Conservation (phyloP, 139 green algal genomes). For the Tetraselmis striata region DNA sequence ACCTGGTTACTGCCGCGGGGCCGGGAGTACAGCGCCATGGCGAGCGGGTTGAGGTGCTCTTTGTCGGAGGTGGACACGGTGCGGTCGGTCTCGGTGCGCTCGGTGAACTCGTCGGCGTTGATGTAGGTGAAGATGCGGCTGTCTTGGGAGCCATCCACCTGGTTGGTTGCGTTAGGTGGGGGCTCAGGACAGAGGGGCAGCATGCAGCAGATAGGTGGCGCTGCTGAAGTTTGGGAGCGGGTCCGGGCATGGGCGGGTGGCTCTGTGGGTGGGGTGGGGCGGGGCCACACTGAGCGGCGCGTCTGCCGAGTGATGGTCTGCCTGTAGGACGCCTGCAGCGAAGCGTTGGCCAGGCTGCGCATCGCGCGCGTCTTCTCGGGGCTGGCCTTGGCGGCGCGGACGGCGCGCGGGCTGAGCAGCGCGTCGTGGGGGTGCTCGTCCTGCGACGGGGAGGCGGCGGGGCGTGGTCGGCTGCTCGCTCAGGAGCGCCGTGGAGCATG, state of each 20-base stretch:
- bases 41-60: slow-evolving; percentile 28
- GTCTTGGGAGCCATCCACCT: slow-evolving; percentile 5
- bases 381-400: slow-evolving; percentile 37
- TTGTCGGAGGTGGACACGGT: slow-evolving; percentile 26
- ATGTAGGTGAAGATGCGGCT: slow-evolving; percentile 43
- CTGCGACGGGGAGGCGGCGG: no score
- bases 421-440: slow-evolving; percentile 7
- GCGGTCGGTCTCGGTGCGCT: slow-evolving; percentile 34
- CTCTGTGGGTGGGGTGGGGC: no score
- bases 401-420: slow-evolving; percentile 46
- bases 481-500: no score
- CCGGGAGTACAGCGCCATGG: background rate
- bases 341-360: slow-evolving; percentile 21
- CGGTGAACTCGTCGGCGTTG: slow-evolving; percentile 44
- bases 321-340: background rate
- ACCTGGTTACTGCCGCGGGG: background rate
- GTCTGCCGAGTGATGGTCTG: background rate
- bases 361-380: slow-evolving; percentile 34
- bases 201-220: background rate
- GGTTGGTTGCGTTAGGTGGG: background rate
- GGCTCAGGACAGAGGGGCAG: background rate
- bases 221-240: background rate
- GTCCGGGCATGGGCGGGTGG: background rate
- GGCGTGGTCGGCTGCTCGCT: no score
- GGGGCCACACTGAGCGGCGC: background rate